Base-by-base conservation (phyloP, 225 moss, liverwort and hornwort species). In the Straminergon stramineum region DNA sequence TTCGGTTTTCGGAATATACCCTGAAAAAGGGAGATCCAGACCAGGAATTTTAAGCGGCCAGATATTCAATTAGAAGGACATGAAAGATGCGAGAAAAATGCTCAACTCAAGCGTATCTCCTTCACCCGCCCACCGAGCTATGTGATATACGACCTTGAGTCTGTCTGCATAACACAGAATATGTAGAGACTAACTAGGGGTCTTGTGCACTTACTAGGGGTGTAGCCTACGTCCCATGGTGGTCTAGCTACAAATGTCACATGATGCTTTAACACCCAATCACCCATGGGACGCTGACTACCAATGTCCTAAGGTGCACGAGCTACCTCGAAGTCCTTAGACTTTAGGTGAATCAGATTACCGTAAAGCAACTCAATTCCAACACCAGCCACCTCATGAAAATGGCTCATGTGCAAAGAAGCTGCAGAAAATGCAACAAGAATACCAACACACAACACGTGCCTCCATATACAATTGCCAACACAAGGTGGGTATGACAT, bases 1-100 rank as follows among this genome's bases (percentile, higher is more conserved):
- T 95, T 94, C 56, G 98, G 93, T 90, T 93, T 96, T 55, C 97
- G 93, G 61, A 93, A 98, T 81, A 98, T 92, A 56, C 97, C 96
- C 97, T 98, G 91, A 14, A 75, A 77, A 83, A 81, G 20, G 5
- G n/a, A 86, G 24, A 37, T 69, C 22, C 17, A 78, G 30, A 43
- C 56, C 83, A 89, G n/a, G 62, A 79, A 41, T 45, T 56, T 15
- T 17, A 70, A 56, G 56, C 88, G 37, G 30, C 23, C 61, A 69
- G 14, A 7, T 24, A 52, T 11, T 11, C 23, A 10, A 51, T 5
- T 15, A 15, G 4, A 43, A 21, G 19, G 21, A 45, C 31, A 45
- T 6, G 9, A 82, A 80, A 39, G 39, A 60, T 13, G 81, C 4
- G 18, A 41, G 58, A 41, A 14, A 62, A 21, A 63, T 7, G 32